Base-by-base conservation (phyloP, 345 rosid species). In the Limnanthes douglasii region DNA sequence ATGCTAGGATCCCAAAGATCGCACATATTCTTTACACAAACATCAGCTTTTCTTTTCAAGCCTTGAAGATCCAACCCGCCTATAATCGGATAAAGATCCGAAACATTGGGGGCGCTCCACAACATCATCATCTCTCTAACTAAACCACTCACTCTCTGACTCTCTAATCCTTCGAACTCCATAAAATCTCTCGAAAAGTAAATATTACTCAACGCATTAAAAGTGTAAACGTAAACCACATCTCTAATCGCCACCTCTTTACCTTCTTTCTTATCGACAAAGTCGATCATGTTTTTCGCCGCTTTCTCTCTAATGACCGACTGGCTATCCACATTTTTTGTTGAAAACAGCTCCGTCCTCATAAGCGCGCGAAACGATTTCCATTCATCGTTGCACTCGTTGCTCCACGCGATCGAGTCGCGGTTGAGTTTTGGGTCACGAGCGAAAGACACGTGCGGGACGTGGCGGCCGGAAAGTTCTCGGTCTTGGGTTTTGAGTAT, bases 401-500 rank as follows among this genome's bases (percentile, higher is more conserved):
- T 18, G n/a, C 31, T 19, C 53, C 43, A 46, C 0, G 18, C 48
- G 4, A 40, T 11, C 8, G 53, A 18, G 8, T 18, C 18, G 11
- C 9, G 8, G 34, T 54, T 41, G 6, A 21, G 27, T 7, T 48
- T 3, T 4, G 17, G 36, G 8, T 31, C 14, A 21, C 27, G 23
- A 2, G 44, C 40, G 5, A 16, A 16, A 11, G 28, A 21, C 1
- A 3, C 38, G 6, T 16, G 17, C 1, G 53, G 48, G 2, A 39
- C 36, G 4, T 11, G 24, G 6, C 64, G 11, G 19, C 31, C 58
- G 9, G 49, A 58, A 34, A 51, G 58, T 16, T 24, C 20, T 5
- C 39, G 34, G 29, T 46, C 54, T 30, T 40, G 53, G 29, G 53
- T 51, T 29, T 23, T 51, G 25, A 58, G 52, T 15, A 58, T 58